Percentiles rank a stretch among this genome's conserved stretches.
phyloP scores from a whole-genome alignment of 2,329 filamentous ascomycete species.

The Cladosporium sp. region DNA sequence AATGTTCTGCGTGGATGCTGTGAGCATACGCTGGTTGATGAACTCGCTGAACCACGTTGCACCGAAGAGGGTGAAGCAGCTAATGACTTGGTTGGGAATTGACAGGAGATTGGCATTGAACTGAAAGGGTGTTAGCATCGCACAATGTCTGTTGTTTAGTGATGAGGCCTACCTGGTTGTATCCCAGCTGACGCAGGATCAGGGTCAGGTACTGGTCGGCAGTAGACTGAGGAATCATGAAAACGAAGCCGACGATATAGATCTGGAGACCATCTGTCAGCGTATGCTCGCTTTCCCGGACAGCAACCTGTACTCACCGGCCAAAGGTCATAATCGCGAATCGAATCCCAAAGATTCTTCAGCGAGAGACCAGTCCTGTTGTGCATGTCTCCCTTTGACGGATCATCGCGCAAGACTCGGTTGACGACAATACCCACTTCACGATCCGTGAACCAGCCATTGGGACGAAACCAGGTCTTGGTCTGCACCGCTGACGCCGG shows the following conservation, averaged over 20 bases:
- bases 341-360: constrained; percentile 43
- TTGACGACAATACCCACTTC: constrained; percentile 61
- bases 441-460: constrained; percentile 57
- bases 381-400: constrained; percentile 49
- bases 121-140: not conserved
- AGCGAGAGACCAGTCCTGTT: constrained; percentile 52
- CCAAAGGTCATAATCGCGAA: constrained; percentile 55
- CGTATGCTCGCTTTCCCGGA: not conserved
- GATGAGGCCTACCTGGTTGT: constrained; percentile 38
- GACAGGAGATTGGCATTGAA: constrained; percentile 58
- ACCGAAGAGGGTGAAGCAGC: constrained; percentile 37
- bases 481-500: constrained; percentile 57
- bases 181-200: constrained; percentile 51
- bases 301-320: constrained; percentile 7
- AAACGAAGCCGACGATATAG: constrained; percentile 49
- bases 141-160: not conserved
- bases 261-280: constrained; percentile 21
- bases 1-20: constrained; percentile 46
- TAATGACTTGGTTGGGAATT: constrained; percentile 41
- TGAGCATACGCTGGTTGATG: constrained; percentile 41
- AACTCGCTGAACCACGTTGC: constrained; percentile 43
- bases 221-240: constrained; percentile 49
- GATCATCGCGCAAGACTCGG: constrained; percentile 56
- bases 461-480: constrained; percentile 53
- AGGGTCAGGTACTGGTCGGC: constrained; percentile 52